Percentiles rank a stretch among this genome's conserved stretches.
Evolutionary conservation across 179 eudicot species (phyloP).

Genomic region (Gypsophila paniculata): DNA sequence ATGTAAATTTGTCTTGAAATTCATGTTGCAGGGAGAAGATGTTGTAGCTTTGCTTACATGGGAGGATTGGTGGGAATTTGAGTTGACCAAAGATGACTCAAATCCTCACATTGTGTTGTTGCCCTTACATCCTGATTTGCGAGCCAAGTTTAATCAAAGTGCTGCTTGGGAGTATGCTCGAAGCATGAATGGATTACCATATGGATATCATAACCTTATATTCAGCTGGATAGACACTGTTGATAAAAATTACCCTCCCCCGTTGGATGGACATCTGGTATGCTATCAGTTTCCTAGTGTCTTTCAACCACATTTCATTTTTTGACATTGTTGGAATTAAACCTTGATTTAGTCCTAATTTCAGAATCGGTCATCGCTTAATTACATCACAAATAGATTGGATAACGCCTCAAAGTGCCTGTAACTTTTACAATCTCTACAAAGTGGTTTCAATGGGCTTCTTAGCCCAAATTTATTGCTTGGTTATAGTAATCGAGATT

Average conservation of each 20-base stretch:
- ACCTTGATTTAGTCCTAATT: no score
- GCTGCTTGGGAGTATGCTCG: constrained; percentile 98
- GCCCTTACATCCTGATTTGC: constrained; percentile 79
- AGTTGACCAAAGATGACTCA: constrained; percentile 69
- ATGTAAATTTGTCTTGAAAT: not conserved
- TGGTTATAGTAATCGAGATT: not conserved
- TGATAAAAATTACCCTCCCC: constrained; percentile 76
- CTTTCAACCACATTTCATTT: not conserved
- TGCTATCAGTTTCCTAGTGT: constrained; percentile 8
- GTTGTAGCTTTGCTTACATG: constrained; percentile 82
- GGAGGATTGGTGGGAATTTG: constrained; percentile 99
- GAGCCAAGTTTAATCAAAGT: constrained; percentile 79
- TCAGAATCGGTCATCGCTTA: no score
- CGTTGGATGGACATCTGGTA: constrained; percentile 94
- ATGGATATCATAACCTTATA: constrained; percentile 90
- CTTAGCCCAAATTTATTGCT: not conserved
- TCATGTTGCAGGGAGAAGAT: constrained; percentile 69
- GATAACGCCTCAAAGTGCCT: no score
- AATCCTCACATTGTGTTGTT: constrained; percentile 93
- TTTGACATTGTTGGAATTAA: no score
- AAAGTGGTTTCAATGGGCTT: not conserved
- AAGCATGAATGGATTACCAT: constrained; percentile 82
- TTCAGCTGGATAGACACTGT: constrained; percentile 99
- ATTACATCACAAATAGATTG: no score
- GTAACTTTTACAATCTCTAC: no score